A percentile compares a stretch with the other conserved stretches of the same genome.
These are phyloP conservation scores for Hondaea fermentalgiana DNA, from an alignment of 108 stramenopile species.

Conservation along the genomic window DNA sequence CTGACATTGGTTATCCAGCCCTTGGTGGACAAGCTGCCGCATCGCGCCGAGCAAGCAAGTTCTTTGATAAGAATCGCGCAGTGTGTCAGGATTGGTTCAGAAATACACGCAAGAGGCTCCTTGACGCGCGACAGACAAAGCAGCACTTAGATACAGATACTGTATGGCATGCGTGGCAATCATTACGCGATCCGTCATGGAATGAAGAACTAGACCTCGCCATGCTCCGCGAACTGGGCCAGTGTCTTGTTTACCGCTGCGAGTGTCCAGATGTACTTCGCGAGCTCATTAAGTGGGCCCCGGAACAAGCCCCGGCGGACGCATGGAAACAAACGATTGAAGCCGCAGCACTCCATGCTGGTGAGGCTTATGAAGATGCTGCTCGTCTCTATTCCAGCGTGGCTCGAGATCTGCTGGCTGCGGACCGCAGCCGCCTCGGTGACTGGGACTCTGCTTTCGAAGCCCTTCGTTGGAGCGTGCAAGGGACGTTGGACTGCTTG, in stretches of 20 bases:
- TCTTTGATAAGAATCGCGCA: neutral
- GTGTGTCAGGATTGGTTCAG: neutral
- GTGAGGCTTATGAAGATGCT: neutral
- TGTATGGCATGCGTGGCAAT: neutral
- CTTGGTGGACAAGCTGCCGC: neutral
- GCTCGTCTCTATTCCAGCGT: neutral
- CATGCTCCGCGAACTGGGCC: neutral
- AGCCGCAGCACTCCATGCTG: neutral
- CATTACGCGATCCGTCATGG: neutral
- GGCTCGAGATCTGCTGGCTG: neutral
- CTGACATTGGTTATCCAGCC: too few relatives aligned
- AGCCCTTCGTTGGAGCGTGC: neutral
- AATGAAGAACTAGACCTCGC: neutral
- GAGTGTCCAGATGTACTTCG: neutral
- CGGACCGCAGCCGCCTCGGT: neutral
- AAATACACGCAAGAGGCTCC: neutral
- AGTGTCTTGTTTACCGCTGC: neutral
- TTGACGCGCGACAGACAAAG: neutral
- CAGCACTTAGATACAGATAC: neutral
- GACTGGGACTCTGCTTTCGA: neutral
- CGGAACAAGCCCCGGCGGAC: neutral
- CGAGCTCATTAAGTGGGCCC: neutral
- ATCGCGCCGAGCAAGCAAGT: neutral
- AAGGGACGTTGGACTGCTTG: neutral
- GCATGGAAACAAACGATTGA: neutral